Evolutionary conservation across 2,329 filamentous ascomycete genomes (phyloP), one percentile per base, ranked within the genome.

Genomic region (Apiospora hydei): DNA sequence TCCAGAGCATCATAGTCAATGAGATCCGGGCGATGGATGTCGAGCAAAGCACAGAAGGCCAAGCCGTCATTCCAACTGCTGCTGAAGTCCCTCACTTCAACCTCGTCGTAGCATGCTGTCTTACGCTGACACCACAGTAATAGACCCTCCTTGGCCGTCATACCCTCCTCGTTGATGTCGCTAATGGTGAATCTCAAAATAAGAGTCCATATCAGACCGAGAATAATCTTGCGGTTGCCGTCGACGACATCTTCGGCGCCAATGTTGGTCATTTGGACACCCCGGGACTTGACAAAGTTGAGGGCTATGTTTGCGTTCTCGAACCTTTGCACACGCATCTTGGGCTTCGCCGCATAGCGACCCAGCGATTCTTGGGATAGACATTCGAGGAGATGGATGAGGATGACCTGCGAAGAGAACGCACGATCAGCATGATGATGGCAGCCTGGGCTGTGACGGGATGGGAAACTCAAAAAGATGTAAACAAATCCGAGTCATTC

Each of bases 141-240:
- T 78, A 99, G 85, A 74, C 96, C 96, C 82, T 98, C 96, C 83
- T 98, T 98, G 72, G 96, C 96, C 70, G 96, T 98, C 90, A 98
- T 92, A 76, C 96, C 96, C 87, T 98, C 96, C 82, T 96, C 93
- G 81, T 97, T 98, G 85, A 99, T 99, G 83, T 99, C 96, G 82
- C 93, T 98, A 81, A 99, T 99, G 77, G 96, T 99, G 83, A 99
- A 99, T 69, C 96, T 90, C 76, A 98, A 87, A 92, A 99, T 99
- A 74, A 99, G 88, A 7, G 95, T 99, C 96, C 96, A 99, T 83
- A 99, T 98, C 77, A 99, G 87, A 43, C 96, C 96, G 43, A 99
- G 88, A 73, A 98, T 97, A 80, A 99, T 98, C 87, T 98, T 99
- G 77, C 93, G 90, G 83, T 98, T 99, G 47, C 96, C 96, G 82